Evolutionary conservation across 2,329 filamentous ascomycete genomes (phyloP).

Genomic region (Fusarium poae): DNA sequence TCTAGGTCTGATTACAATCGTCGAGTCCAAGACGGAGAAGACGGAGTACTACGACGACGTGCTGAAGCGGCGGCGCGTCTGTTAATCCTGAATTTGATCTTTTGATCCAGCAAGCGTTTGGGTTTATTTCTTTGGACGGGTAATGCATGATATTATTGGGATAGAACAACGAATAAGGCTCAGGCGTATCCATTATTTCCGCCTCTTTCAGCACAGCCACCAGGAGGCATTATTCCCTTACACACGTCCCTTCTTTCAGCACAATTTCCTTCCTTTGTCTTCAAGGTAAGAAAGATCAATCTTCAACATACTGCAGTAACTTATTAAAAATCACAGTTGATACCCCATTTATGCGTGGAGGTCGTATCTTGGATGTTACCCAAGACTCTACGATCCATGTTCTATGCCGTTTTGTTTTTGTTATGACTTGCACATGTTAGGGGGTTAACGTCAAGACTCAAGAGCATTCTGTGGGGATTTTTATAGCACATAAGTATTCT

Average conservation of each 20-base stretch:
- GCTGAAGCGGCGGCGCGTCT: conserved; percentile 50
- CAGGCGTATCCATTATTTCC: neutral
- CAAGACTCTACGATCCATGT: neutral
- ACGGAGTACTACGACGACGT: conserved; percentile 54
- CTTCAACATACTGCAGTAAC: too few species aligned
- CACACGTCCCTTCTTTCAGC: conserved; percentile 3
- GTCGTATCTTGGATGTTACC: neutral
- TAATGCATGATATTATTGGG: conserved; percentile 2
- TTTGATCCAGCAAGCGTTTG: neutral
- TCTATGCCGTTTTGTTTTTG: neutral
- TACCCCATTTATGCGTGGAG: conserved; percentile 11
- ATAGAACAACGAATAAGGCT: conserved; percentile 7
- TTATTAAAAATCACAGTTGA: conserved; percentile 25
- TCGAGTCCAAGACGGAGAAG: conserved; percentile 52
- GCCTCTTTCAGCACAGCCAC: conserved; percentile 21
- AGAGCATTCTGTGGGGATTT: neutral
- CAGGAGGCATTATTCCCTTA: conserved; percentile 10
- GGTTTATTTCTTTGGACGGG: conserved; percentile 9
- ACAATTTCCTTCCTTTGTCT: neutral
- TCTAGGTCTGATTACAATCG: conserved; percentile 48
- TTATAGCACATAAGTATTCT: neutral
- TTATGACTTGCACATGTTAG: neutral
- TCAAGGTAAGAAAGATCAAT: conserved; percentile 1
- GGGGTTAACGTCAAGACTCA: neutral
- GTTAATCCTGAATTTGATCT: conserved; percentile 30